Evolutionary conservation across 495 filamentous ascomycete species (phyloP).

Genomic region (Letharia lupina): DNA sequence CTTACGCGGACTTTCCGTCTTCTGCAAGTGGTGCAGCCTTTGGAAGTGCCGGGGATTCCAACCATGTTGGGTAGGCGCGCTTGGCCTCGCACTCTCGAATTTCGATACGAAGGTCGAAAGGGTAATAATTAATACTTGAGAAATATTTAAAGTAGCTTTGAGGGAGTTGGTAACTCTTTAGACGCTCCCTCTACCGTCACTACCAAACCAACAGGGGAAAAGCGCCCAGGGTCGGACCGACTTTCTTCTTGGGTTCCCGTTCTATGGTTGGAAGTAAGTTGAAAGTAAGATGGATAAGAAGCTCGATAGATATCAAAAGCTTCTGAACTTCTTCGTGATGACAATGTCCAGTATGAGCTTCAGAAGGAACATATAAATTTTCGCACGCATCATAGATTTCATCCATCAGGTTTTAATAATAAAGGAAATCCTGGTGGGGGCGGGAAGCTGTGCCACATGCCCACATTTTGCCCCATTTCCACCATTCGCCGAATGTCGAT

Average conservation of each 20-base stretch:
- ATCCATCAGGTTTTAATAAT: no score
- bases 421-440: neutral
- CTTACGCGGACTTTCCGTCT: slow-evolving; percentile 1
- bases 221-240: neutral
- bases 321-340: no score
- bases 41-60: slow-evolving; percentile 3
- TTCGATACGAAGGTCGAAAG: neutral
- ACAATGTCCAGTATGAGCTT: neutral
- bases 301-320: no score
- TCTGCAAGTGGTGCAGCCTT: slow-evolving; percentile 5
- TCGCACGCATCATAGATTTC: no score
- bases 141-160: neutral
- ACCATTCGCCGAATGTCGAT: neutral
- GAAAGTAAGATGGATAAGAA: neutral
- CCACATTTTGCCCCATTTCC: neutral
- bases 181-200: no score
- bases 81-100: neutral
- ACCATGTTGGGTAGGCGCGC: neutral
- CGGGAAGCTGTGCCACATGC: neutral
- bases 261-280: neutral
- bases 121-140: neutral
- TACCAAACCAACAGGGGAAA: neutral
- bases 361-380: neutral
- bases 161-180: neutral
- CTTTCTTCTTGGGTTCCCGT: neutral